phyloP scores from a whole-genome alignment of 2,329 filamentous ascomycete species.

The Penicillium sp. region DNA sequence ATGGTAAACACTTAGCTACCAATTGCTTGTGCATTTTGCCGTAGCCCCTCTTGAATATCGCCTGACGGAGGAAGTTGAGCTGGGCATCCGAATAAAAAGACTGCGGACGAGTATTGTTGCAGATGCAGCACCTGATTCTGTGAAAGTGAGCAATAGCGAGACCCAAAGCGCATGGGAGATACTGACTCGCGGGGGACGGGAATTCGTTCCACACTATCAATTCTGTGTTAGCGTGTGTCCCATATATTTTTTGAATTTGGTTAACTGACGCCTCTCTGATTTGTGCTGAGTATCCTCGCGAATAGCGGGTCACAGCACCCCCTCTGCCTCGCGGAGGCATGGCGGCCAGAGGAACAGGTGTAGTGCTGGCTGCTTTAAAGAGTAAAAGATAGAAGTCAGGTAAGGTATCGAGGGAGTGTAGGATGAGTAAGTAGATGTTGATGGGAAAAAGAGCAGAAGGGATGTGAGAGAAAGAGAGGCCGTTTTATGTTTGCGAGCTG shows the following conservation, averaged over 20 bases:
- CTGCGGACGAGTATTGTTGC: background rate
- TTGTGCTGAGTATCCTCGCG: background rate
- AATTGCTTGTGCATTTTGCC: background rate
- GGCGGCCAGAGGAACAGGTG: background rate
- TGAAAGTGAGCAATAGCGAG: background rate
- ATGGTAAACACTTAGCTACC: conserved; percentile 7
- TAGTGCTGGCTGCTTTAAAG: background rate
- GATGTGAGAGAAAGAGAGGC: too few species aligned
- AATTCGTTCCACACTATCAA: background rate
- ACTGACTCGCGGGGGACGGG: conserved; percentile 4
- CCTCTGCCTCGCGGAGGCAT: background rate
- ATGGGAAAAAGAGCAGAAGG: background rate
- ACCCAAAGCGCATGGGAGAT: background rate
- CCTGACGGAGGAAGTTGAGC: conserved; percentile 4
- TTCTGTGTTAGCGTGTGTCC: background rate
- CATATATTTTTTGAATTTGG: background rate
- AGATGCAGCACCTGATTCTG: conserved; percentile 10
- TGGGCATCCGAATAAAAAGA: conserved; percentile 3
- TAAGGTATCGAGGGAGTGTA: background rate
- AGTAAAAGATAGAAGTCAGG: background rate
- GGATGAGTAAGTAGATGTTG: too few species aligned
- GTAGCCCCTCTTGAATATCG: background rate
- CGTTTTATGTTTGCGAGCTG: background rate
- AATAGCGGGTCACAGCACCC: background rate
- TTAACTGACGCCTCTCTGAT: conserved; percentile 1